These are phyloP conservation scores for Nakaseomyces kungkrabaensis DNA, from an alignment of 1,139 yeast species.

Conservation along the genomic window DNA sequence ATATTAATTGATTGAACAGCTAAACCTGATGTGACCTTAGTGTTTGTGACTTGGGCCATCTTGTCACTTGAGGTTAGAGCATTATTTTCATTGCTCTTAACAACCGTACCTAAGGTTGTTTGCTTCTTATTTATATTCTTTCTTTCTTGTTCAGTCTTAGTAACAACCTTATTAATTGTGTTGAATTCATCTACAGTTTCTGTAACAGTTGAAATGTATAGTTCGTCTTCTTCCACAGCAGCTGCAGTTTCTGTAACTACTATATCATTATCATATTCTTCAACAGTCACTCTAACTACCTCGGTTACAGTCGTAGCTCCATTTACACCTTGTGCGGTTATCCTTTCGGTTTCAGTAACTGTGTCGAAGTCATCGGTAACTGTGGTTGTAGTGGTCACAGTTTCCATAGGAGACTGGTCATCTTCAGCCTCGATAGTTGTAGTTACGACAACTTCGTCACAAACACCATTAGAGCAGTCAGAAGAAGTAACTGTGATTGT, in stretches of 20 bases:
- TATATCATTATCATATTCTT: background rate
- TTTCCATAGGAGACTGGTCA: background rate
- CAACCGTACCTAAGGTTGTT: background rate
- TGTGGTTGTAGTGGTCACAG: background rate
- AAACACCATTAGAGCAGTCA: background rate
- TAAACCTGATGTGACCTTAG: background rate
- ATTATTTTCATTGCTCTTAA: background rate
- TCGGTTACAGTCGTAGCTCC: background rate
- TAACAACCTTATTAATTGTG: background rate
- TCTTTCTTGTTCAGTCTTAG: background rate
- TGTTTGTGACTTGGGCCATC: background rate
- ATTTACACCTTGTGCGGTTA: background rate
- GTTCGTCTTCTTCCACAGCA: background rate
- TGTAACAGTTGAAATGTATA: background rate
- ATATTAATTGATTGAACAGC: background rate
- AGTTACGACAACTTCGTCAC: background rate
- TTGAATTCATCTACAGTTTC: background rate
- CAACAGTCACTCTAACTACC: background rate
- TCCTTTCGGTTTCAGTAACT: background rate
- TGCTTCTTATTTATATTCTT: background rate
- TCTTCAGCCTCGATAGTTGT: background rate
- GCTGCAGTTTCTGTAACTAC: background rate
- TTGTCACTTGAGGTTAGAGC: background rate
- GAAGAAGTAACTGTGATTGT: background rate
- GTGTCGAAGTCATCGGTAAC: background rate